A percentile compares a stretch with the other conserved stretches of the same genome.
Evolutionary conservation across 2,329 filamentous ascomycete genomes (phyloP).

Genomic region (Pseudocercospora eumusae): DNA sequence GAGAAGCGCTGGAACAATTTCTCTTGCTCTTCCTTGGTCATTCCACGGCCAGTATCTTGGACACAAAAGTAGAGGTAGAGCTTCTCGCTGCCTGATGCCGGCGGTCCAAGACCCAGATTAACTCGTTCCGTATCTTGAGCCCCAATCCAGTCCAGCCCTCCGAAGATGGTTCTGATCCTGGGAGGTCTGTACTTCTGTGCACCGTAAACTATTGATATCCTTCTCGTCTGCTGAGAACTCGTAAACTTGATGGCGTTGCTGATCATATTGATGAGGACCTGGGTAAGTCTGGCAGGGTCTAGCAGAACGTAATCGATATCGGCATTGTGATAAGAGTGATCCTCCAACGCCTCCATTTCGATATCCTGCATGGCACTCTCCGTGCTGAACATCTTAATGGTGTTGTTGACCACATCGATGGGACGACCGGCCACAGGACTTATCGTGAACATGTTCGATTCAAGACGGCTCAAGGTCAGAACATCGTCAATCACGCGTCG

Average conservation of each 20-base stretch:
- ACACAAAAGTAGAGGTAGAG: slow-evolving; percentile 38
- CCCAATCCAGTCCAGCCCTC: slow-evolving; percentile 17
- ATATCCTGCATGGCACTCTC: slow-evolving; percentile 41
- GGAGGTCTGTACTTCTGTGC: slow-evolving; percentile 5
- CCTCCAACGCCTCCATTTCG: slow-evolving; percentile 24
- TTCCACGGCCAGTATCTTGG: slow-evolving; percentile 45
- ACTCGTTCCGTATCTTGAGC: background rate
- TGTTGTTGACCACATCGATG: slow-evolving; percentile 38
- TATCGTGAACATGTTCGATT: slow-evolving; percentile 41
- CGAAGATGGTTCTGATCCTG: slow-evolving; percentile 15
- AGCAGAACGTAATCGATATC: slow-evolving; percentile 25
- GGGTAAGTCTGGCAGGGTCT: slow-evolving; percentile 29
- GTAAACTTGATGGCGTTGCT: slow-evolving; percentile 21
- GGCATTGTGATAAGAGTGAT: slow-evolving; percentile 12
- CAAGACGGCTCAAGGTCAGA: slow-evolving; percentile 46
- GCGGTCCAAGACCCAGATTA: background rate
- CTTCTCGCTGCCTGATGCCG: slow-evolving; percentile 32
- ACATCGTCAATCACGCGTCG: slow-evolving; percentile 51
- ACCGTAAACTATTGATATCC: slow-evolving; percentile 22
- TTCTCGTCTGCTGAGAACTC: background rate
- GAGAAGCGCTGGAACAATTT: slow-evolving; percentile 68
- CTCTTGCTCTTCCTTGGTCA: slow-evolving; percentile 41
- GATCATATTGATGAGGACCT: slow-evolving; percentile 28
- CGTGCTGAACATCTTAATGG: slow-evolving; percentile 44
- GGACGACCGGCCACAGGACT: slow-evolving; percentile 42